phyloP scores from a whole-genome alignment of 257 asterid species.

The Przewalskia tangutica region DNA sequence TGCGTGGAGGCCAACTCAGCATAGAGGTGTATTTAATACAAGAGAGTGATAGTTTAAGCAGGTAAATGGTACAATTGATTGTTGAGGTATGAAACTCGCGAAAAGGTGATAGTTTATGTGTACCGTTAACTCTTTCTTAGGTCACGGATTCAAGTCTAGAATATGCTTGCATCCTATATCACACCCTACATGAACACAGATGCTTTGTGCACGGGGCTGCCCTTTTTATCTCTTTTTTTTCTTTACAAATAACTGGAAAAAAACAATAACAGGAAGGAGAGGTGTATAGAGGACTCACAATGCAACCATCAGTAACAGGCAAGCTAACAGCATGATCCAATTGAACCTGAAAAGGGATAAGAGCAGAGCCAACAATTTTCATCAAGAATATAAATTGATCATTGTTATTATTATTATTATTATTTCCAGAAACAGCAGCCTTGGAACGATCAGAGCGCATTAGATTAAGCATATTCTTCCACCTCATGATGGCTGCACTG shows the following conservation, averaged over 20 bases:
- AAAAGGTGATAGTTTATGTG: no score
- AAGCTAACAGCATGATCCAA: slow-evolving; percentile 38
- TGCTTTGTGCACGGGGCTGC: no score
- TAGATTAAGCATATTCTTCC: slow-evolving; percentile 67
- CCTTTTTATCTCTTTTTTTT: no score
- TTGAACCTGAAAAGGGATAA: slow-evolving; percentile 63
- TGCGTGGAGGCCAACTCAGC: no score
- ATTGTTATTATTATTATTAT: neutral
- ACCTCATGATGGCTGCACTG: slow-evolving; percentile 41
- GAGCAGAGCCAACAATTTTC: slow-evolving; percentile 74
- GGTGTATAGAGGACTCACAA: slow-evolving; percentile 30
- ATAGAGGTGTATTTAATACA: no score
- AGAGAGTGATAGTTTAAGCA: no score
- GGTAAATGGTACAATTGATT: no score
- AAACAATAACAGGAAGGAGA: neutral
- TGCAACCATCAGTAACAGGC: slow-evolving; percentile 53
- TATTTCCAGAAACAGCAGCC: slow-evolving; percentile 8
- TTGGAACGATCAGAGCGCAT: slow-evolving; percentile 33
- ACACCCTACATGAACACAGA: neutral
- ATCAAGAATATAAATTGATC: slow-evolving; percentile 68
- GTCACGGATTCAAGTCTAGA: neutral
- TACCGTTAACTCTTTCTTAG: neutral
- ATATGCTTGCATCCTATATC: neutral
- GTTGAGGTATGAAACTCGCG: no score
- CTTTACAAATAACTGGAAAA: neutral